A percentile compares a stretch with the other conserved stretches of the same genome.
Conservation (phyloP, 345 rosid species). For the Arabis hirsuta region DNA sequence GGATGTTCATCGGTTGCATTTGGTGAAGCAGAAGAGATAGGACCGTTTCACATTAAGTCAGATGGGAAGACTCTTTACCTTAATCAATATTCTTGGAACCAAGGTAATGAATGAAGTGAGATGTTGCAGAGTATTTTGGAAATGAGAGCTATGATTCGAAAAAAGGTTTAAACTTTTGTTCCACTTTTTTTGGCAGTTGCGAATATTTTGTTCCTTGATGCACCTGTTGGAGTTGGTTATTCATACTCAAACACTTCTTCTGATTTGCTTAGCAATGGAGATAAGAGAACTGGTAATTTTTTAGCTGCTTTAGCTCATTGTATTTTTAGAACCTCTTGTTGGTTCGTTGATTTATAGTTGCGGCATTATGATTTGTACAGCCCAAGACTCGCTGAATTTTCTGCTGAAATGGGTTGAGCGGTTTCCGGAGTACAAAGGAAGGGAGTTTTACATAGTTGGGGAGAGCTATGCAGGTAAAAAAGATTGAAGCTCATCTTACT, state of each 20-base stretch:
- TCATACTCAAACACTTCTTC: slow-evolving; percentile 90
- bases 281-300: slow-evolving; percentile 66
- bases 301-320: slow-evolving; percentile 30
- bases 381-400: slow-evolving; percentile 73
- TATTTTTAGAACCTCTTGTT: slow-evolving; percentile 19
- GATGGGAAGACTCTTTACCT: slow-evolving; percentile 82
- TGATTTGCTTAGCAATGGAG: slow-evolving; percentile 58
- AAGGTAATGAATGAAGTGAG: slow-evolving; percentile 51
- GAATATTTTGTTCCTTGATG: slow-evolving; percentile 81
- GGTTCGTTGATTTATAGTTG: slow-evolving; percentile 19
- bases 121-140: not conserved
- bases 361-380: slow-evolving; percentile 51
- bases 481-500: not conserved
- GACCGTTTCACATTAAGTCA: slow-evolving; percentile 79
- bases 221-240: slow-evolving; percentile 94
- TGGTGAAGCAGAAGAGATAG: slow-evolving; percentile 92
- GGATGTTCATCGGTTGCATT: slow-evolving; percentile 93
- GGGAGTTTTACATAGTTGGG: slow-evolving; percentile 85
- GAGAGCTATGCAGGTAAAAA: slow-evolving; percentile 89
- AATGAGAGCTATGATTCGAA: slow-evolving; percentile 11
- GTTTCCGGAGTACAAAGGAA: slow-evolving; percentile 82
- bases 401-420: slow-evolving; percentile 88
- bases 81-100: slow-evolving; percentile 92
- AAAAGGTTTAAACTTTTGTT: slow-evolving; percentile 3
- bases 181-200: slow-evolving; percentile 59